Evolutionary conservation across 805 yeast species (phyloP).

Genomic region (Lachancea meyersii): DNA sequence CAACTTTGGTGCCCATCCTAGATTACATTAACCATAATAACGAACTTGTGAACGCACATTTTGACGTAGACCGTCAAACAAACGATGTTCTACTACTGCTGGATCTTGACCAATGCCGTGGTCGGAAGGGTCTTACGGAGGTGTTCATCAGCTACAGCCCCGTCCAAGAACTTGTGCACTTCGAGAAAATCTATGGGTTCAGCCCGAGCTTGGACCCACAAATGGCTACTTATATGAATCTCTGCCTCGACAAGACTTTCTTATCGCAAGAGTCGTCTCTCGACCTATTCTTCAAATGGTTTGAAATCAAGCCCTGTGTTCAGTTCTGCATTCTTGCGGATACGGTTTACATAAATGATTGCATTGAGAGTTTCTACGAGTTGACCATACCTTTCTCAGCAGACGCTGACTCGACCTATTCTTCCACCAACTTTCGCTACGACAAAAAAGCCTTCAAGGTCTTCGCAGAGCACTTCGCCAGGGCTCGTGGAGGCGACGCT

Average conservation of each 20-base stretch:
- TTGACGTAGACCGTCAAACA: conserved; percentile 48
- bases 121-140: conserved; percentile 26
- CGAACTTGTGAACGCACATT: conserved; percentile 43
- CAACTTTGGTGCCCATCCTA: conserved; percentile 57
- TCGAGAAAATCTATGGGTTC: conserved; percentile 43
- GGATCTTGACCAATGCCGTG: conserved; percentile 13
- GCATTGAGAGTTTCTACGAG: conserved; percentile 10
- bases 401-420: not conserved
- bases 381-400: conserved; percentile 19
- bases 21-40: conserved; percentile 63
- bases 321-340: conserved; percentile 33
- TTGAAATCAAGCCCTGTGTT: conserved; percentile 36
- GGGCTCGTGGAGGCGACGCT: conserved; percentile 1
- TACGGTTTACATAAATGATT: conserved; percentile 18
- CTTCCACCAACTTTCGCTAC: conserved; percentile 12
- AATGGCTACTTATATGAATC: conserved; percentile 11
- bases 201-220: conserved; percentile 30
- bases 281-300: conserved; percentile 32
- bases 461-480: conserved; percentile 9
- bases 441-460: conserved; percentile 10
- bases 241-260: conserved; percentile 17
- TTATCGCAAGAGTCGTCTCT: conserved; percentile 11
- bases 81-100: conserved; percentile 40
- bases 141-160: conserved; percentile 41
- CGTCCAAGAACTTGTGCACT: conserved; percentile 38